Evolutionary conservation across 352 stramenopile species (phyloP).

Genomic region (Globisporangium radiosum): DNA sequence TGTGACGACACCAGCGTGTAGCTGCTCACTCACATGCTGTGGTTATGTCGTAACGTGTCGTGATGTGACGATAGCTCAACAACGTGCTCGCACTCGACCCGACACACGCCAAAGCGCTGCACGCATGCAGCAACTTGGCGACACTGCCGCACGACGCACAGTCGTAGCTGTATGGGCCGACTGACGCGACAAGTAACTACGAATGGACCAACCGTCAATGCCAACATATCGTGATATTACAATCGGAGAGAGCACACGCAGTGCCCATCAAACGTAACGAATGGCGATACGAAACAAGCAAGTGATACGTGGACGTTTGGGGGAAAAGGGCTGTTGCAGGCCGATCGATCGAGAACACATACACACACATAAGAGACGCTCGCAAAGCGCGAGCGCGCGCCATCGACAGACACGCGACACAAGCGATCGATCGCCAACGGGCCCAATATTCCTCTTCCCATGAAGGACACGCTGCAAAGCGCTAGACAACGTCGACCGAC

Average conservation of each 20-base stretch:
- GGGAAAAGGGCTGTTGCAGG: too few species aligned
- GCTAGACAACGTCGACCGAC: conserved; percentile 44
- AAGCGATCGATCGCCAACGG: conserved; percentile 3
- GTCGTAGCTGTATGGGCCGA: not conserved
- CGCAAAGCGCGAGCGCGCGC: conserved; percentile 6
- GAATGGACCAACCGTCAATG: too few species aligned
- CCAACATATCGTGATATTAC: not conserved
- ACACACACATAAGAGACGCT: conserved; percentile 10
- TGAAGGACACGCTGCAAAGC: conserved; percentile 7
- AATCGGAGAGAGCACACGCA: not conserved
- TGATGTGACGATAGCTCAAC: conserved; percentile 15
- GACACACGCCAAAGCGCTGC: conserved; percentile 24
- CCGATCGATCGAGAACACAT: conserved; percentile 6
- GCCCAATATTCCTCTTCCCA: conserved; percentile 14
- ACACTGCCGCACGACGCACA: not conserved
- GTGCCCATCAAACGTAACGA: not conserved
- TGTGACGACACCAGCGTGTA: too few species aligned
- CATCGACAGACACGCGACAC: conserved; percentile 10
- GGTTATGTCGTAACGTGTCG: not conserved
- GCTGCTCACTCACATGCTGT: not conserved
- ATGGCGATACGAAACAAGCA: not conserved
- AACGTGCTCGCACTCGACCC: conserved; percentile 31
- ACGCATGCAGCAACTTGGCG: conserved; percentile 22
- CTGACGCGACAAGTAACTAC: too few species aligned
- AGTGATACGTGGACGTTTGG: too few species aligned